Conservation (phyloP, 108 stramenopile species). For the Pseudonitzschia multistriata region DNA sequence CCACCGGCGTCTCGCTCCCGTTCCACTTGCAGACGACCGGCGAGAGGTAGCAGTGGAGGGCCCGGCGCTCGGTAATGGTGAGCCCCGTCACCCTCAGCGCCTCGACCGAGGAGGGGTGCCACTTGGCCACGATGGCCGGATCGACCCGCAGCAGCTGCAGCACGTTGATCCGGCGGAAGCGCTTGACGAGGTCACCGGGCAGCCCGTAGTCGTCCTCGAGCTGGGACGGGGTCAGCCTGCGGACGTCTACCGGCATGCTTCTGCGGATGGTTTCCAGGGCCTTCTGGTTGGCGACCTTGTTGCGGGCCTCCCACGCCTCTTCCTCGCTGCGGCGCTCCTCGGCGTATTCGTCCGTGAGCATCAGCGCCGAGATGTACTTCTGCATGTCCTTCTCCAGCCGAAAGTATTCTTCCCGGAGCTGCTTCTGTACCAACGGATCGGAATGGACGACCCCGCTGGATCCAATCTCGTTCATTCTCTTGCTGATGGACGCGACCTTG, state of each 20-base stretch:
- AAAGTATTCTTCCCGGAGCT: conserved; percentile 28
- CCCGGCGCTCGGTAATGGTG: conserved; percentile 37
- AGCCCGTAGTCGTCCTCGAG: not conserved
- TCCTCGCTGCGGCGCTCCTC: conserved; percentile 13
- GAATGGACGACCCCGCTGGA: not conserved
- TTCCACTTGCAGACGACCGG: conserved; percentile 13
- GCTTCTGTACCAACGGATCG: conserved; percentile 13
- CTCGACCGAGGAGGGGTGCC: conserved; percentile 26
- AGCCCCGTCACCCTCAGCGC: conserved; percentile 19
- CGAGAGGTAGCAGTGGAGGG: conserved; percentile 20
- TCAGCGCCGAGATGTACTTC: conserved; percentile 22
- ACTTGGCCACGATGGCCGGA: conserved; percentile 11
- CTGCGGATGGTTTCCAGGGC: conserved; percentile 19
- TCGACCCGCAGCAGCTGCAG: conserved; percentile 22
- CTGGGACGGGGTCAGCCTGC: not conserved
- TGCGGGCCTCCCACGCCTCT: conserved; percentile 13
- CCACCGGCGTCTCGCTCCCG: not conserved
- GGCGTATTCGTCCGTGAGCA: conserved; percentile 26
- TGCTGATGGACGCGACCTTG: conserved; percentile 14
- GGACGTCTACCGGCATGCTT: conserved; percentile 33
- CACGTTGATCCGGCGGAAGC: conserved; percentile 25
- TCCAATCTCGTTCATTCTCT: conserved; percentile 24
- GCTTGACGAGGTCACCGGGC: conserved; percentile 1
- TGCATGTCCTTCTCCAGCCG: conserved; percentile 27
- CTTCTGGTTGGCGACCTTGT: conserved; percentile 8